These are phyloP conservation scores for Mycena kentingensis DNA, from an alignment of 768 basidiomycete genomes.

Conservation along the genomic window DNA sequence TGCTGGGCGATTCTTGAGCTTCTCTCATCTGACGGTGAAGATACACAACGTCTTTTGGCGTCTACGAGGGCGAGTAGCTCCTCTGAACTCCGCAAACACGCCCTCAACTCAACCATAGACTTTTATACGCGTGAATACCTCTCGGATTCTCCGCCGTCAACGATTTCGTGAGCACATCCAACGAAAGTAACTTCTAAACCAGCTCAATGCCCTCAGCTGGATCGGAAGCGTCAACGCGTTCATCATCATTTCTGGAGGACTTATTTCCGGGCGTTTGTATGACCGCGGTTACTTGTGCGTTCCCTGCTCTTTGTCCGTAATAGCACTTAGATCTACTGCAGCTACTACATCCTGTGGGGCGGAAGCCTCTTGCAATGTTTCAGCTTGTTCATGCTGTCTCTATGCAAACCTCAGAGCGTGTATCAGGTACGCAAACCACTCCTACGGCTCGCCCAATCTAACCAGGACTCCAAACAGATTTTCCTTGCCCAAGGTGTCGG, in stretches of 20 bases:
- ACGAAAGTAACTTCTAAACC: neutral
- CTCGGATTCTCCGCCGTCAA: neutral
- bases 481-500: slow-evolving; percentile 48
- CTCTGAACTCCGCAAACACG: neutral
- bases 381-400: slow-evolving; percentile 48
- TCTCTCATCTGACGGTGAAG: neutral
- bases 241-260: slow-evolving; percentile 41
- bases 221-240: slow-evolving; percentile 44
- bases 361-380: slow-evolving; percentile 39
- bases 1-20: too few species aligned
- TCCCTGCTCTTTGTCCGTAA: neutral
- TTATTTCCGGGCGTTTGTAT: slow-evolving; percentile 44
- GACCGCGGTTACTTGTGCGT: slow-evolving; percentile 51
- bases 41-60: slow-evolving; percentile 8
- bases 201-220: neutral
- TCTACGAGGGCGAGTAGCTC: slow-evolving; percentile 2
- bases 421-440: too few species aligned
- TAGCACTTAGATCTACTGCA: slow-evolving; percentile 7
- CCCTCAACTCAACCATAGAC: neutral
- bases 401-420: slow-evolving; percentile 42
- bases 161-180: slow-evolving; percentile 4
- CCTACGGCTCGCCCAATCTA: too few species aligned
- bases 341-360: slow-evolving; percentile 33
- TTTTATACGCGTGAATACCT: slow-evolving; percentile 8
- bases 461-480: too few species aligned